phyloP scores from a whole-genome alignment of 2,329 filamentous ascomycete genomes.

The Ophiosphaerella korrae region DNA sequence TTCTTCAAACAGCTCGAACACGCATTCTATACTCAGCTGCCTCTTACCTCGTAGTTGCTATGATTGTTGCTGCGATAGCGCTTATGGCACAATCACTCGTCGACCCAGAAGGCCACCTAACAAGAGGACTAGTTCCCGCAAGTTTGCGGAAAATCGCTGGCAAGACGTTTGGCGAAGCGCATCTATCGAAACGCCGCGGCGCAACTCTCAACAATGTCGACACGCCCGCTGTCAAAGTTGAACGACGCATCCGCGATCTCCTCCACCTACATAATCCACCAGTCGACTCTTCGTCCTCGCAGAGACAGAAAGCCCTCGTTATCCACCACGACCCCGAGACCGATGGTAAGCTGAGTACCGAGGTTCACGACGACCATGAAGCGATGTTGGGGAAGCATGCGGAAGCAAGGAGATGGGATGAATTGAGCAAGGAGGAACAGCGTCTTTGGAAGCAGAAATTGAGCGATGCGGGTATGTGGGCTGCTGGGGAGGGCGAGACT shows the following conservation, averaged over 20 bases:
- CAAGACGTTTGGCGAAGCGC: constrained; percentile 35
- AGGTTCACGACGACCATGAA: constrained; percentile 45
- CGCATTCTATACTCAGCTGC: constrained; percentile 57
- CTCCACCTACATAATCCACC: constrained; percentile 30
- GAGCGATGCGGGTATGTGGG: constrained; percentile 75
- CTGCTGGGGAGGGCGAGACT: constrained; percentile 75
- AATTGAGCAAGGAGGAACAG: constrained; percentile 67
- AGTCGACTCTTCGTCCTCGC: neutral
- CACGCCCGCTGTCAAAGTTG: constrained; percentile 30
- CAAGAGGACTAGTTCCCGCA: constrained; percentile 59
- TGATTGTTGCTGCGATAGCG: constrained; percentile 65
- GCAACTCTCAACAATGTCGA: constrained; percentile 32
- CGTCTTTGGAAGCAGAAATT: constrained; percentile 72
- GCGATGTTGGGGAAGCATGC: constrained; percentile 46
- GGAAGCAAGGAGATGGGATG: constrained; percentile 70
- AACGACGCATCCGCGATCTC: constrained; percentile 41
- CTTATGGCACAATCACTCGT: constrained; percentile 64
- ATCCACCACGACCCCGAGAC: constrained; percentile 47
- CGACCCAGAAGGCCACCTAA: constrained; percentile 56
- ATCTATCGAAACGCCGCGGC: constrained; percentile 31
- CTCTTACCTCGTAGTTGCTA: constrained; percentile 62
- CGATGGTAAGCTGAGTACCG: constrained; percentile 47
- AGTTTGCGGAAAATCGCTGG: constrained; percentile 50
- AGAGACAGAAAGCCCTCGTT: constrained; percentile 48
- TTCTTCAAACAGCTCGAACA: constrained; percentile 65